Percentiles rank a stretch among this genome's conserved stretches.
Conservation (phyloP, 2,329 filamentous ascomycete species). For the Drechslerella stenobrocha region DNA sequence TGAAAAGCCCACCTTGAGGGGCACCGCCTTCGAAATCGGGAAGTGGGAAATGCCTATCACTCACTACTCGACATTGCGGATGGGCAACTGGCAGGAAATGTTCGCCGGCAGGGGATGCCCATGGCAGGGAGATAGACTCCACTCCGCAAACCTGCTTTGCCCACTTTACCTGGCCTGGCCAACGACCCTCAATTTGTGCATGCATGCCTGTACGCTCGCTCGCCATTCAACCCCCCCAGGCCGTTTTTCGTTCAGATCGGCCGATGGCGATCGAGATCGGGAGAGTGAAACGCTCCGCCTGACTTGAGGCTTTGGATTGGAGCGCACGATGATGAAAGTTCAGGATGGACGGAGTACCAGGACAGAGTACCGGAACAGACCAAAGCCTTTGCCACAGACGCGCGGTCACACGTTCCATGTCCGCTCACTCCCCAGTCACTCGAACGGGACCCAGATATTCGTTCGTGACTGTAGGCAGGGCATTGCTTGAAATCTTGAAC, state of each 20-base stretch:
- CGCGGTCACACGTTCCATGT: conserved; percentile 43
- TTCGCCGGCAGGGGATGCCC: neutral
- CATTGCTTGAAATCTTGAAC: conserved; percentile 27
- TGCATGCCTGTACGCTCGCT: too few species aligned
- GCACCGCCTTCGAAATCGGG: conserved; percentile 47
- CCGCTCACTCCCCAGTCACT: neutral
- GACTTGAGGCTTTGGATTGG: too few species aligned
- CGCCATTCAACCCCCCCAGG: too few species aligned
- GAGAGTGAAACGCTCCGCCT: neutral
- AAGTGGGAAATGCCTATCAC: conserved; percentile 47
- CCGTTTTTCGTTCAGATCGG: conserved; percentile 12
- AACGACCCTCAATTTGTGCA: too few species aligned
- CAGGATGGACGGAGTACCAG: too few species aligned
- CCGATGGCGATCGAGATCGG: conserved; percentile 9
- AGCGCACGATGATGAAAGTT: too few species aligned
- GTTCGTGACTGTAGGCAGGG: too few species aligned
- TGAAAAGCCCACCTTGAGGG: conserved; percentile 10
- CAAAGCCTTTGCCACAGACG: conserved; percentile 27
- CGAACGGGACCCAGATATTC: neutral
- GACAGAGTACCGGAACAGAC: neutral
- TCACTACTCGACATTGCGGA: conserved; percentile 44
- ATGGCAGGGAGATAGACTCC: too few species aligned
- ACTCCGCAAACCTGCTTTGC: too few species aligned
- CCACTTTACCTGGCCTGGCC: too few species aligned
- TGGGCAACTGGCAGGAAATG: conserved; percentile 28